Percentiles rank a stretch among this genome's conserved stretches.
These are phyloP conservation scores for Hordeum vulgare DNA, from an alignment of 176 grass and related monocot genomes.

Conservation along the genomic window MorexV3_pseudomolecules_assembly NC_058524.1:39418812-39419311, in stretches of 20 bases:
- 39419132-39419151: constrained; percentile 70
- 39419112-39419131: constrained; percentile 69
- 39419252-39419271: not conserved
- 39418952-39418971: not conserved
- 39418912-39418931: not conserved
- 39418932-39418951: not conserved
- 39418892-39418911: not conserved
- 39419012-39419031: not conserved
- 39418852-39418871: too few relatives aligned
- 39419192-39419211: not conserved
- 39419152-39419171: constrained; percentile 71
- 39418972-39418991: not conserved
- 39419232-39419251: not conserved
- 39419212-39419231: not conserved
- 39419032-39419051: not conserved
- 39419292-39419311: constrained; percentile 89
- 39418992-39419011: not conserved
- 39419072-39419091: constrained; percentile 42
- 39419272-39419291: constrained; percentile 48
- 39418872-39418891: not conserved
- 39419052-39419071: not conserved
- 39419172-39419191: not conserved
- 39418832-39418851: too few relatives aligned
- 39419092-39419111: constrained; percentile 50
- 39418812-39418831: too few relatives aligned